Evolutionary conservation across 1,139 yeast species (phyloP).

Genomic region (Meyerozyma smithsonii): DNA sequence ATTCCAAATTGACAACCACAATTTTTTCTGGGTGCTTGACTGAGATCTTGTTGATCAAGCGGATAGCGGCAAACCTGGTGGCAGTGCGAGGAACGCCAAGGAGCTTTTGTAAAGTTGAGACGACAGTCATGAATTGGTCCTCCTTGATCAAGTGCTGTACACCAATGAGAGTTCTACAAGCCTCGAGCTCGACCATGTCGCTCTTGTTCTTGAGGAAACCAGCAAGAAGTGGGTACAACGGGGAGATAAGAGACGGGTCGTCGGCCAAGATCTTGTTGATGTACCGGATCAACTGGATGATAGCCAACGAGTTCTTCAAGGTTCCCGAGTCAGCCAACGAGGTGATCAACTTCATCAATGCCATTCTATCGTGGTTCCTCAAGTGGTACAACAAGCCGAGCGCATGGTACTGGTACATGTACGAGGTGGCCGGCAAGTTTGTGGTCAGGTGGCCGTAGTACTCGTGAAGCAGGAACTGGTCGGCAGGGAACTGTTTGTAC

Average conservation of each 20-base stretch:
- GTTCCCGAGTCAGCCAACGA: conserved; percentile 63
- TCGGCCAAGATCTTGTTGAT: conserved; percentile 64
- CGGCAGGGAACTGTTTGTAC: conserved; percentile 60
- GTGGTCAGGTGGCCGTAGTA: conserved; percentile 47
- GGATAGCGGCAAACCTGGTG: conserved; percentile 87
- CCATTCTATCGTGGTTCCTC: conserved; percentile 91
- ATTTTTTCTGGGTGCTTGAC: conserved; percentile 76
- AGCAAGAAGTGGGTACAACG: conserved; percentile 60
- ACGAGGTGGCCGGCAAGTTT: conserved; percentile 61
- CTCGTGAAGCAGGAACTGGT: conserved; percentile 51
- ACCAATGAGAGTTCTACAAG: conserved; percentile 75
- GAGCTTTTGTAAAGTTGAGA: conserved; percentile 69
- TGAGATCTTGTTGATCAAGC: conserved; percentile 83
- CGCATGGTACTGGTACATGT: conserved; percentile 93
- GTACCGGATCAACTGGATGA: conserved; percentile 80
- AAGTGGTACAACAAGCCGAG: conserved; percentile 84
- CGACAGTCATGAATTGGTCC: conserved; percentile 61
- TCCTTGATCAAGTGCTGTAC: conserved; percentile 56
- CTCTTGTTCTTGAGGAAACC: conserved; percentile 76
- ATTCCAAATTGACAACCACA: conserved; percentile 65
- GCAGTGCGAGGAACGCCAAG: conserved; percentile 87
- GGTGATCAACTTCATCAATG: conserved; percentile 83
- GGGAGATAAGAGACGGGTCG: conserved; percentile 51
- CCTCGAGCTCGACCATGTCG: conserved; percentile 90
- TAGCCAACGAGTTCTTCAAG: conserved; percentile 69